A percentile compares a stretch with the other conserved stretches of the same genome.
Conservation (phyloP, 2,329 filamentous ascomycete species). For the Diaporthe sp. region DNA sequence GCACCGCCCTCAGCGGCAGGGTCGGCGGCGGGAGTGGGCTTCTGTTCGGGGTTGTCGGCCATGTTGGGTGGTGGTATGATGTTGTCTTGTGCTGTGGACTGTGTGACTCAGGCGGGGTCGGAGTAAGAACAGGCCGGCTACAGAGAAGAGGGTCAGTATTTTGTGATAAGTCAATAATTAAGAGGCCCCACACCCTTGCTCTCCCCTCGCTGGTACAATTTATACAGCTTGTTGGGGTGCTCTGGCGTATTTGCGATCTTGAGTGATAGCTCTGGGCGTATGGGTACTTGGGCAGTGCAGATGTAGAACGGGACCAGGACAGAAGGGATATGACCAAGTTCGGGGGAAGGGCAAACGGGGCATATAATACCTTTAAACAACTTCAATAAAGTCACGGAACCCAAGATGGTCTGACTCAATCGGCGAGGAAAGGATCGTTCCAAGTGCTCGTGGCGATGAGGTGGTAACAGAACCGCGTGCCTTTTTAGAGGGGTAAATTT, state of each 20-base stretch:
- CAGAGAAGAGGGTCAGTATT: background rate
- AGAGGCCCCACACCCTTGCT: background rate
- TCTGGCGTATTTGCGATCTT: background rate
- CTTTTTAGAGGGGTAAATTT: conserved; percentile 38
- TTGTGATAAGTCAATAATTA: background rate
- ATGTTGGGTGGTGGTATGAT: conserved; percentile 33
- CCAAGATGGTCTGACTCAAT: conserved; percentile 33
- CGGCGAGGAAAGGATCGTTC: conserved; percentile 27
- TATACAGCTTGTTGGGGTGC: background rate
- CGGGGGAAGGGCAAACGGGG: background rate
- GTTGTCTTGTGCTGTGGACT: background rate
- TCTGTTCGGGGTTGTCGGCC: conserved; percentile 42
- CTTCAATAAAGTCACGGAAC: conserved; percentile 5
- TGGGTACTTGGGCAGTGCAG: background rate
- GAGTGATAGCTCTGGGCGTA: background rate
- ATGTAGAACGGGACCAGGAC: background rate
- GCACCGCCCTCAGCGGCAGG: conserved; percentile 85
- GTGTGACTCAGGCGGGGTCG: conserved; percentile 31
- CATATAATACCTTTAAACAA: conserved; percentile 24
- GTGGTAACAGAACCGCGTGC: conserved; percentile 9
- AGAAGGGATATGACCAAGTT: background rate
- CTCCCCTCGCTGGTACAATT: background rate
- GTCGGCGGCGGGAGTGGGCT: conserved; percentile 76
- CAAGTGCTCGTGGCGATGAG: conserved; percentile 6
- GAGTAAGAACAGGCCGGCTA: conserved; percentile 1